Evolutionary conservation across 345 rosid species (phyloP), one percentile per base, ranked within the genome.

Genomic region (Eucalyptus sp.): DNA sequence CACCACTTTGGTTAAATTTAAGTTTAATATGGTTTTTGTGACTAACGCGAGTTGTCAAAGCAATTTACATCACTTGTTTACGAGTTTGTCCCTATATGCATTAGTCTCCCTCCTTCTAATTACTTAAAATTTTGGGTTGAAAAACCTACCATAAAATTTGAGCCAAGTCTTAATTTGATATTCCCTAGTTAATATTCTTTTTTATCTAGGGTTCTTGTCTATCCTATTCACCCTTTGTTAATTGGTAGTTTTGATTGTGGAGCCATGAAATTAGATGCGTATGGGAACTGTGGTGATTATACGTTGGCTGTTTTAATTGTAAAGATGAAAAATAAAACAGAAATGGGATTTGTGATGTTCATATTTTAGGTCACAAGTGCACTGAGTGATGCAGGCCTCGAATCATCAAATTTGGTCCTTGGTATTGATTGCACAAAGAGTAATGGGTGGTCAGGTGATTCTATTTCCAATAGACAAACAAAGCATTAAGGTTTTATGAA

Each of bases 361-460:
- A 62, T 81, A 71, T 80, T 79, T 22, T 90, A 96, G 98, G 98
- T 95, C 86, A 93, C 93, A 90, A 81, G 90, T 84, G 95, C 96
- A 29, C 90, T 96, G 89, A 93, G 96, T 91, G 96, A 94, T 49
- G 93, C 98, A 87, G 98, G 96, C 86, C 98, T 96, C 88, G 98
- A 96, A 90, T 96, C 98, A 52, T 96, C 98, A 43, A 96, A 96
- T 88, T 88, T 96, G 87, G 93, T 96, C 90, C 94, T 96, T 58
- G 96, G 96, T 41, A 89, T 96, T 71, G 98, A 96, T 93, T 96
- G 94, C 93, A 96, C 98, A 71, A 95, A 96, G 91, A 96, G 98
- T 92, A 96, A 96, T 51, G 96, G 94, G 86, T 96, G 96, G 96
- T 91, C 96, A 92, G 98, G 96, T 96, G 90, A 90, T 50, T 87